Evolutionary conservation across 441 rosid species (phyloP).

Genomic region (Geranium incanum): DNA sequence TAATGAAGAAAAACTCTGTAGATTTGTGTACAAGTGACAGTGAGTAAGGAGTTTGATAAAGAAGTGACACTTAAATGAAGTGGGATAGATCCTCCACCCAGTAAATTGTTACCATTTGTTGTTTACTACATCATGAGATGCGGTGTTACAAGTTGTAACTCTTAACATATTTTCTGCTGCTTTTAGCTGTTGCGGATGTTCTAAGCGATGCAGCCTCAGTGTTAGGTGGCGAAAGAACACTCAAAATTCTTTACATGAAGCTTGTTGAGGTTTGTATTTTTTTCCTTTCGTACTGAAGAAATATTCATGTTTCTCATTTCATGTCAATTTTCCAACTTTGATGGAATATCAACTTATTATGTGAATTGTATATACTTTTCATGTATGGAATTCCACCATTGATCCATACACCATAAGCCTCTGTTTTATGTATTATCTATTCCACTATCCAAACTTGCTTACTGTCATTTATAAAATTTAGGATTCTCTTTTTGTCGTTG

Average conservation of each 20-base stretch:
- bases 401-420: not conserved
- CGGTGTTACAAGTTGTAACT: not conserved
- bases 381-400: not conserved
- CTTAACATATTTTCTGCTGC: slow-evolving; percentile 23
- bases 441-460: not conserved
- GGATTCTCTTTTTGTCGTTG: not conserved
- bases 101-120: slow-evolving; percentile 16
- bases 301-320: slow-evolving; percentile 2
- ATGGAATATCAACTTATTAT: not conserved
- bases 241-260: slow-evolving; percentile 78
- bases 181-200: slow-evolving; percentile 95
- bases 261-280: slow-evolving; percentile 68
- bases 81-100: slow-evolving; percentile 2
- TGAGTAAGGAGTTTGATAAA: not conserved
- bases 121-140: slow-evolving; percentile 19
- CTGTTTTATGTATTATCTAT: not conserved
- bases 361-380: not conserved
- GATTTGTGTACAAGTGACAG: not conserved
- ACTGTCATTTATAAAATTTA: not conserved
- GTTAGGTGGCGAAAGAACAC: slow-evolving; percentile 81
- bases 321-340: not conserved
- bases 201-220: slow-evolving; percentile 87
- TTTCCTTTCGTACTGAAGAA: slow-evolving; percentile 15
- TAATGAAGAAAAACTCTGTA: not conserved
- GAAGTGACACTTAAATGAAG: not conserved